Evolutionary conservation across 2,329 filamentous ascomycete genomes (phyloP).

Genomic region (Fusarium clavum): DNA sequence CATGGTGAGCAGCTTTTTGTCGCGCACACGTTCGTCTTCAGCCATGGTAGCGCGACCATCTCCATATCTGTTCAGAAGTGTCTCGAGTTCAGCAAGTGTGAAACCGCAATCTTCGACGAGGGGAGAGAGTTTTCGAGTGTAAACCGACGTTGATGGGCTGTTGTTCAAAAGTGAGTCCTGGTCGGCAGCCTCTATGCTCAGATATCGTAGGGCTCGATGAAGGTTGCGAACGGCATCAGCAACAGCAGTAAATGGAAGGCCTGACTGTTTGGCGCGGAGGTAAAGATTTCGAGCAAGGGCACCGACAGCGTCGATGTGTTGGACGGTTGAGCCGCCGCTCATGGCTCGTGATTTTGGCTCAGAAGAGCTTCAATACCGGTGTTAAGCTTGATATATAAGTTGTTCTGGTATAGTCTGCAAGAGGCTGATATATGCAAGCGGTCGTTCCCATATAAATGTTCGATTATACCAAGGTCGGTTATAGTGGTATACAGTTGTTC

Average conservation of each 20-base stretch:
- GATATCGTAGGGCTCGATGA: constrained; percentile 66
- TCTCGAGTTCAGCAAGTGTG: constrained; percentile 66
- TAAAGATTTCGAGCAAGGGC: constrained; percentile 67
- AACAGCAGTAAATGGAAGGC: constrained; percentile 62
- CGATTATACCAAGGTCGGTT: background rate
- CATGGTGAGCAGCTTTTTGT: constrained; percentile 56
- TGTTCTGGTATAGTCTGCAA: background rate
- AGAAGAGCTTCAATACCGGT: constrained; percentile 17
- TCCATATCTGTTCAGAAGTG: constrained; percentile 62
- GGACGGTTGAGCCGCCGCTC: constrained; percentile 50
- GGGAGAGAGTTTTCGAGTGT: constrained; percentile 61
- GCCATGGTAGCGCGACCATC: constrained; percentile 41
- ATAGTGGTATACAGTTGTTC: background rate
- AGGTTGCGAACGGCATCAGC: constrained; percentile 64
- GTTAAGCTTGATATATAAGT: background rate
- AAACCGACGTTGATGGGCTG: constrained; percentile 53
- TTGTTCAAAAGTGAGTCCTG: constrained; percentile 66
- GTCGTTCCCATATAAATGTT: background rate
- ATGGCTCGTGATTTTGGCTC: constrained; percentile 44
- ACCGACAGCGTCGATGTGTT: constrained; percentile 67
- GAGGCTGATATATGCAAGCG: background rate
- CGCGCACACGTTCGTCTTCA: constrained; percentile 50
- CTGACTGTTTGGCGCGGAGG: constrained; percentile 60
- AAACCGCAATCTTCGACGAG: constrained; percentile 68
- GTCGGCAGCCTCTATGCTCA: constrained; percentile 68